phyloP scores from a whole-genome alignment of 148 eudicot species.

The Fagopyrum homotropicum region DNA sequence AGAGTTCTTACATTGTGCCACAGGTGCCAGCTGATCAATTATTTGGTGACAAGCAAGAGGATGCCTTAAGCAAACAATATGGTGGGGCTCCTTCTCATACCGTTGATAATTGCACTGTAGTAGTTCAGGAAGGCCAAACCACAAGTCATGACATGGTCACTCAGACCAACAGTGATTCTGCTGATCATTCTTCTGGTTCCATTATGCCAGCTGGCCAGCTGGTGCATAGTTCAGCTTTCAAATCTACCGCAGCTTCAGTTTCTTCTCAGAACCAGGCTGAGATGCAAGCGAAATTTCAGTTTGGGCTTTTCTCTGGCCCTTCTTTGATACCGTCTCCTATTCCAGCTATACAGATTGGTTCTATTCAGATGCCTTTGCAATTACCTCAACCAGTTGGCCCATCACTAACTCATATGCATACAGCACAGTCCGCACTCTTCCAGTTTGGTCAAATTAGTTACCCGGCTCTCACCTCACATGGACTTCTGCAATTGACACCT shows the following conservation, averaged over 20 bases:
- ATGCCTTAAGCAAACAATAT: constrained; percentile 28
- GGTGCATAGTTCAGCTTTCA: constrained; percentile 24
- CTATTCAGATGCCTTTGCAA: constrained; percentile 98
- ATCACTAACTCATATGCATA: constrained; percentile 53
- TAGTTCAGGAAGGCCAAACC: constrained; percentile 28
- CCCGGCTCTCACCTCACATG: constrained; percentile 68
- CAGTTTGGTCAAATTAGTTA: constrained; percentile 91
- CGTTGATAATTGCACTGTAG: constrained; percentile 20
- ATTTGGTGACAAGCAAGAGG: constrained; percentile 27
- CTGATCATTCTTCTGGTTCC: constrained; percentile 21
- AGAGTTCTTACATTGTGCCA: constrained; percentile 23
- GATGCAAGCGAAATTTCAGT: constrained; percentile 75
- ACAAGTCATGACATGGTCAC: constrained; percentile 24
- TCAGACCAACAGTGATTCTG: constrained; percentile 25
- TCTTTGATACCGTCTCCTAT: constrained; percentile 89
- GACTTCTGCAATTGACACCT: constrained; percentile 64
- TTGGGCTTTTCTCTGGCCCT: constrained; percentile 95
- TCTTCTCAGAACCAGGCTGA: constrained; percentile 37
- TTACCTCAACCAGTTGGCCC: constrained; percentile 71
- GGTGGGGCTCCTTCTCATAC: constrained; percentile 23
- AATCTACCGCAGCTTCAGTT: constrained; percentile 37
- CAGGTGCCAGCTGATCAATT: constrained; percentile 34
- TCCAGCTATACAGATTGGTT: constrained; percentile 95
- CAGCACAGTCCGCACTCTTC: constrained; percentile 68
- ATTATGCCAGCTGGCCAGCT: constrained; percentile 26